These are phyloP conservation scores for Gymnopus androsaceus DNA, from an alignment of 1,284 basidiomycete species.

Conservation along the genomic window DNA sequence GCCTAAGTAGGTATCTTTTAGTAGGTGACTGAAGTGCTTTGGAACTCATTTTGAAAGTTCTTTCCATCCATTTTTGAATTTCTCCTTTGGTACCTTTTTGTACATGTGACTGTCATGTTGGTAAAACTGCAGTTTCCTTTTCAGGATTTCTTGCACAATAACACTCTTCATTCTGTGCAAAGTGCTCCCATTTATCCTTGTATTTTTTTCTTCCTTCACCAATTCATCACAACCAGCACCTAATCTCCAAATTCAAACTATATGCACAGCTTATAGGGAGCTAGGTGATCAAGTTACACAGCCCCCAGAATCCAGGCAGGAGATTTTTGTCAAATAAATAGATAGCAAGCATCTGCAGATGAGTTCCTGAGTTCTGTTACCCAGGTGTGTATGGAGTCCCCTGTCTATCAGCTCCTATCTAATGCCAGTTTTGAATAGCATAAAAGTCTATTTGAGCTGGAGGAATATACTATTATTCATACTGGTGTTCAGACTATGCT, in stretches of 20 bases:
- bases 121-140: too few species aligned
- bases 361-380: not conserved
- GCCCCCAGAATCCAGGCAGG: not conserved
- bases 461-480: not conserved
- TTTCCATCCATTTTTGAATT: too few species aligned
- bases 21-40: too few species aligned
- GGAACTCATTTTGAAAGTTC: too few species aligned
- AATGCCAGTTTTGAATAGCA: not conserved
- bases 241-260: not conserved
- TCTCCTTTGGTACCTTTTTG: too few species aligned
- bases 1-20: too few species aligned
- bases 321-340: not conserved
- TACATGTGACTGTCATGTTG: too few species aligned
- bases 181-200: too few species aligned
- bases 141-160: too few species aligned
- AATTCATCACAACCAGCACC: too few species aligned
- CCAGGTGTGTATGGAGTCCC: slow-evolving; percentile 8
- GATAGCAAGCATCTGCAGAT: not conserved
- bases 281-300: not conserved
- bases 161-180: too few species aligned
- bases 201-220: too few species aligned
- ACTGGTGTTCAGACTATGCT: not conserved
- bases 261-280: slow-evolving; percentile 5
- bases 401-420: not conserved
- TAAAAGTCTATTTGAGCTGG: not conserved